phyloP scores from a whole-genome alignment of 1,139 yeast species.

The Blastobotrys ciferrii region DNA sequence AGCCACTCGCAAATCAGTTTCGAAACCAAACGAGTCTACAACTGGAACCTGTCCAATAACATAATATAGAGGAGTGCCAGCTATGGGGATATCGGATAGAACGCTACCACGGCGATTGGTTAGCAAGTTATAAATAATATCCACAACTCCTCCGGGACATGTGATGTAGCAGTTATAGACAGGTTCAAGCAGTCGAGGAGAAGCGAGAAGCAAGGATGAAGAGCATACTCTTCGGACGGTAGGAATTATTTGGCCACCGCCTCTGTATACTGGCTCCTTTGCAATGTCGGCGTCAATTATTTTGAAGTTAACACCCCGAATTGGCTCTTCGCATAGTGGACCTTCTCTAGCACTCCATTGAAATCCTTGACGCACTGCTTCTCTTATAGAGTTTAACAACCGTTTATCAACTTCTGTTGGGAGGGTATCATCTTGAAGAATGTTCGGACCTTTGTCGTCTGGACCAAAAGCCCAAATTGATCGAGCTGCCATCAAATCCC shows the following conservation, averaged over 20 bases:
- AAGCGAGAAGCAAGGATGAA: conserved; percentile 73
- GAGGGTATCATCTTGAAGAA: conserved; percentile 74
- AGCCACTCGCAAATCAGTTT: conserved; percentile 74
- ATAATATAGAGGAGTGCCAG: conserved; percentile 69
- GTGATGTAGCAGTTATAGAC: conserved; percentile 61
- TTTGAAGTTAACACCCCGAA: conserved; percentile 68
- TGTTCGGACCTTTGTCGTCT: conserved; percentile 52
- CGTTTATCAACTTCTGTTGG: conserved; percentile 66
- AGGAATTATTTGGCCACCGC: conserved; percentile 78
- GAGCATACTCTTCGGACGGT: conserved; percentile 82
- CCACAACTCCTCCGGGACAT: conserved; percentile 50
- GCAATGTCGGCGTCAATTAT: conserved; percentile 62
- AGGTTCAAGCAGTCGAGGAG: conserved; percentile 84
- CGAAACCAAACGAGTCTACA: conserved; percentile 86
- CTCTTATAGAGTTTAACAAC: conserved; percentile 48
- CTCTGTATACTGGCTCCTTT: conserved; percentile 47
- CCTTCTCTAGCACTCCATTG: conserved; percentile 84
- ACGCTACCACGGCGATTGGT: conserved; percentile 68
- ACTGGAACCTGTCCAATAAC: conserved; percentile 75
- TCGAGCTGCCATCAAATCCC: conserved; percentile 85
- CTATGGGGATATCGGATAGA: conserved; percentile 52
- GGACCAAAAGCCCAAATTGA: conserved; percentile 84
- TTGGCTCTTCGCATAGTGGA: conserved; percentile 83
- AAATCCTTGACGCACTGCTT: conserved; percentile 70
- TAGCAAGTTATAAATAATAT: conserved; percentile 52